Percentiles rank a stretch among this genome's conserved stretches.
Conservation (phyloP, 495 filamentous ascomycete species). For the Trichocladium uniseriatum region DNA sequence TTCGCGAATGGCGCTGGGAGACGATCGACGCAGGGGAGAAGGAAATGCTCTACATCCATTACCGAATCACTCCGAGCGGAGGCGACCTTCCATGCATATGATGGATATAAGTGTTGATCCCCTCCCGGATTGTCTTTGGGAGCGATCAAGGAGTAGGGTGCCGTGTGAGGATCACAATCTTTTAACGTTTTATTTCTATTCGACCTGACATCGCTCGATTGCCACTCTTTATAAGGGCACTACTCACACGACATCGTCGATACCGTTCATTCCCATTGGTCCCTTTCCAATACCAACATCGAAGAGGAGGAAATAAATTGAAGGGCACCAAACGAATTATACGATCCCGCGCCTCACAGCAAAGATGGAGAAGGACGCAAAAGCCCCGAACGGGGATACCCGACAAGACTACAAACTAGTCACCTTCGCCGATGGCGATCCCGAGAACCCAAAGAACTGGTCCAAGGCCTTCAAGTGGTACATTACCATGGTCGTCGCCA, state of each 20-base stretch:
- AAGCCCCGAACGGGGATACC: slow-evolving; percentile 7
- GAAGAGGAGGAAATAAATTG: no score
- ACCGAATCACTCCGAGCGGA: slow-evolving; percentile 12
- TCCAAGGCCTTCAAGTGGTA: slow-evolving; percentile 56
- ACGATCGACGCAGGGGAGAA: slow-evolving; percentile 10
- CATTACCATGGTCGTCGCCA: slow-evolving; percentile 56
- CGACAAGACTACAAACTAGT: slow-evolving; percentile 54
- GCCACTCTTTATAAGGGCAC: no score
- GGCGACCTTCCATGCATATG: neutral
- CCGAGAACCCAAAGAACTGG: slow-evolving; percentile 63
- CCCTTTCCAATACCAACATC: no score
- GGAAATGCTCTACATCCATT: neutral
- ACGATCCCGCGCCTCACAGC: neutral
- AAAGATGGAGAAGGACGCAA: slow-evolving; percentile 9
- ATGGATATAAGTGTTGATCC: slow-evolving; percentile 8
- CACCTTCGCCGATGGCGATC: slow-evolving; percentile 56
- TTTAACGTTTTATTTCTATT: no score
- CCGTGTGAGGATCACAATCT: no score
- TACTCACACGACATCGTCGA: no score
- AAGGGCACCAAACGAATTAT: neutral
- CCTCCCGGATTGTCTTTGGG: neutral
- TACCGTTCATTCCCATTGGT: no score
- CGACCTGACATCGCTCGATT: no score
- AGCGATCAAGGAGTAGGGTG: neutral
- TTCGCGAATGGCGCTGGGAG: slow-evolving; percentile 6